Percentiles rank a stretch among this genome's conserved stretches.
These are phyloP conservation scores for Magnaporthiopsis rhizophila DNA, from an alignment of 2,329 filamentous ascomycete species.

Conservation along the genomic window DNA sequence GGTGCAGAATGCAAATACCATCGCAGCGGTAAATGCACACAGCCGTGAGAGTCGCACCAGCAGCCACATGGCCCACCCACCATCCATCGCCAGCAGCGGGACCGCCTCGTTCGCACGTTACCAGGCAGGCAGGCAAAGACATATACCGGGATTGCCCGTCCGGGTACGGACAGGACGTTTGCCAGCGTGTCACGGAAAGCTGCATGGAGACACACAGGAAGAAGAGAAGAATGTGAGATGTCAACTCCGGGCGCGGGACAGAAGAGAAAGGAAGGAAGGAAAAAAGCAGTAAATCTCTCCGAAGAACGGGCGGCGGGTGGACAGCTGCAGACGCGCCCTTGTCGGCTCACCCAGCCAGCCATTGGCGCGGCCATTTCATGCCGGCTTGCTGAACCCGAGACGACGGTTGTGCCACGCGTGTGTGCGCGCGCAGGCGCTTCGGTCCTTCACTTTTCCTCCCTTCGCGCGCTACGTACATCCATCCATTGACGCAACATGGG, in stretches of 20 bases:
- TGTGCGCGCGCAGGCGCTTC: no score
- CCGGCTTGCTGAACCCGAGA: not conserved
- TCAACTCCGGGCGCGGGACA: not conserved
- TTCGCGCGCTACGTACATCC: no score
- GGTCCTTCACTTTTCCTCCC: no score
- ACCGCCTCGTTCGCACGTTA: not conserved
- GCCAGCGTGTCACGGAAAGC: not conserved
- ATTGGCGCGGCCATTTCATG: not conserved
- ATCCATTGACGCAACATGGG: no score
- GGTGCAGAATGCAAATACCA: no score
- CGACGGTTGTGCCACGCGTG: not conserved
- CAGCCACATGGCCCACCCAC: no score
- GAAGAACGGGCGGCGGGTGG: not conserved
- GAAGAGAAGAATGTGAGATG: not conserved
- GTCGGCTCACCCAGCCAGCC: no score
- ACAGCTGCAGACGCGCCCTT: no score
- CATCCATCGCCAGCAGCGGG: no score
- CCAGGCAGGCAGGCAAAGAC: not conserved
- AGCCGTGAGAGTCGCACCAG: not conserved
- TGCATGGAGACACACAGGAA: not conserved
- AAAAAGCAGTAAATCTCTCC: not conserved
- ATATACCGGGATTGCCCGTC: not conserved
- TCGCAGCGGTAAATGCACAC: not conserved
- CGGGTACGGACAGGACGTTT: not conserved
- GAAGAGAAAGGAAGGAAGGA: not conserved